A percentile compares a stretch with the other conserved stretches of the same genome.
Evolutionary conservation across 2,329 filamentous ascomycete genomes (phyloP).

Genomic region (Colletotrichum cuscutae): DNA sequence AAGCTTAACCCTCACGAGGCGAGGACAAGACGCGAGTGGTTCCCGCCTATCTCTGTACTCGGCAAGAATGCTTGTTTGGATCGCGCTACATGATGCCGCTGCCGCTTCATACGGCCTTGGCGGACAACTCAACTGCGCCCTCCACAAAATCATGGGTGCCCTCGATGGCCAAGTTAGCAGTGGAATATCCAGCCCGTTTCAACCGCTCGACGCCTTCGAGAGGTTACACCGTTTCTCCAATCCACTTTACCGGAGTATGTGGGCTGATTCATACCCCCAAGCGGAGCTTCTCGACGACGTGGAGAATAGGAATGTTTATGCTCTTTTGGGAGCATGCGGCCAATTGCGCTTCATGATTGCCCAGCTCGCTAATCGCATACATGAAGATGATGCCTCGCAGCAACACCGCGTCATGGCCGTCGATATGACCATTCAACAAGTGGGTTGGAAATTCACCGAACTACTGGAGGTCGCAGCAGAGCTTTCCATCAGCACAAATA

Average conservation of each 20-base stretch:
- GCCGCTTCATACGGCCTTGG: conserved; percentile 46
- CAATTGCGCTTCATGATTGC: conserved; percentile 46
- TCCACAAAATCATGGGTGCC: conserved; percentile 37
- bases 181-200: conserved; percentile 10
- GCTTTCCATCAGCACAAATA: conserved; percentile 40
- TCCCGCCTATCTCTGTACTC: conserved; percentile 43
- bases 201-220: conserved; percentile 39
- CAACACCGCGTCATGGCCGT: conserved; percentile 35
- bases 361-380: conserved; percentile 37
- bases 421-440: conserved; percentile 37
- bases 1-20: conserved; percentile 17
- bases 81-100: conserved; percentile 43
- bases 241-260: conserved; percentile 45
- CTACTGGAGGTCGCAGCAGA: conserved; percentile 41
- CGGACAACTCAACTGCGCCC: conserved; percentile 43
- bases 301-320: conserved; percentile 47
- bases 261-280: conserved; percentile 47
- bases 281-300: conserved; percentile 47
- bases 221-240: conserved; percentile 46
- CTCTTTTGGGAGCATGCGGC: conserved; percentile 42
- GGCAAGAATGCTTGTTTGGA: conserved; percentile 47
- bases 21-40: conserved; percentile 8
- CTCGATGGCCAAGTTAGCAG: not conserved
- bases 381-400: conserved; percentile 38
- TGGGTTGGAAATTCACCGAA: conserved; percentile 39